Evolutionary conservation across 1,139 yeast genomes (phyloP), one percentile per base, ranked within the genome.

Genomic region (Kluyveromyces sp.): DNA sequence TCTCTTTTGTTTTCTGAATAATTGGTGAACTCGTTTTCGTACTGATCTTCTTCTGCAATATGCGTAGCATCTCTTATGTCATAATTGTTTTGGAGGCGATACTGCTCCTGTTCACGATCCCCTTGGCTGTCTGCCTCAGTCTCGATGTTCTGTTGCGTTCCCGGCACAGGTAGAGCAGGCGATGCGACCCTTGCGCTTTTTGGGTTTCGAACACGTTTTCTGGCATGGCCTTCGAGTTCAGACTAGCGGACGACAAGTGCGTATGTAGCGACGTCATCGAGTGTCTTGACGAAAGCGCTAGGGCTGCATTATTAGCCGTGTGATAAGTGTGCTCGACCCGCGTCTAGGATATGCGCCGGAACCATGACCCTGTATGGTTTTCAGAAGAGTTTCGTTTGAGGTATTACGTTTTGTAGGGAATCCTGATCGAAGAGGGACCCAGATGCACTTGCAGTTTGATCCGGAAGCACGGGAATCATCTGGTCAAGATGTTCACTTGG

Each of bases 1-100:
- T 65, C 64, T 50, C 70, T 62, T 51, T 65, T 68, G 45, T 61
- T 68, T 50, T 65, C 68, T 7, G 65, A 54, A 48, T 68, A 68
- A 46, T 68, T 67, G 2, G 72, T 67, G 42, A 66, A 68, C 47
- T 68, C 72, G 48, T 68, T 68, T 52, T 67, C 72, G 46, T 68
- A 68, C 47, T 68, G 71, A 52, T 68, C 72, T 46, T 68, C 72
- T 46, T 68, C 71, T 21, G 62, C 60, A n/a, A 68, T 67, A 46
- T 63, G 68, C 37, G 53, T 48, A 3, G 57, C 53, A 40, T 65
- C 63, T n/a, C 51, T 51, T 7, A 60, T 46, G 39, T 66, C 59
- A 48, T 66, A 65, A 50, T 67, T 67, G 52, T 66, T 66, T 48
- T 63, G 63, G 47, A 66, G 48, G 31, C 57, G 55, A 49, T 66